Base-by-base conservation (phyloP, 371 early-diverging fungal species). In the Mortierella sp. region DNA sequence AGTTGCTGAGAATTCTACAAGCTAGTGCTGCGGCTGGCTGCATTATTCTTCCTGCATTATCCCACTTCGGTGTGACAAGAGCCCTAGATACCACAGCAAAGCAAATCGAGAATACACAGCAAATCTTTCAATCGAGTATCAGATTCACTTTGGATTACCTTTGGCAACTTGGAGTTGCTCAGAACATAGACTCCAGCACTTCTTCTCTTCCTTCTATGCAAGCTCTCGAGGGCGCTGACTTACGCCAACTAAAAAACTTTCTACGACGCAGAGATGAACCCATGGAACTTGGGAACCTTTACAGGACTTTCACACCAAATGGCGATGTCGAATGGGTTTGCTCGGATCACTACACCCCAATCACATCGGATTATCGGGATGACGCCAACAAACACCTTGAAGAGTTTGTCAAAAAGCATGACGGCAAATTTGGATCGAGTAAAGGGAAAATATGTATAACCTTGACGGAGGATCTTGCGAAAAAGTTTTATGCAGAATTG, bases 261-360 rank as follows among this genome's bases (percentile, higher is more conserved):
- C 33, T 69, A 36, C 28, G 43, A 21, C 59, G 38, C 24, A 63
- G 62, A 8, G 69, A 69, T 10, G 24, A 61, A 3, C 28, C 47
- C 63, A 69, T 48, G 5, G 48, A 28, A 7, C 43, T 69, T 7
- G 69, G 69, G 5, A 53, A 53, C 13, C 45, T 69, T 10, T 62
- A 62, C 52, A 62, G 69, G 43, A 62, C 41, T 36, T 52, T 50
- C 47, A 69, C 69, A 16, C 22, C 50, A 8, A 28, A 69, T 28
- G 69, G 69, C 21, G 28, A 69, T 13, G 69, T 69, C 52, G 63
- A 69, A 43, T 69, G 69, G 69, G 69, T 69, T 40, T 69, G 69
- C 33, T 41, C 41, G 47, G 45, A 63, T 2, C 69, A 69, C 43
- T 62, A 62, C 33, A 21, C 19, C 3, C 52, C 52, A 6, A 52